phyloP scores from a whole-genome alignment of 352 stramenopile species.

The Phytopythium litorale region DNA sequence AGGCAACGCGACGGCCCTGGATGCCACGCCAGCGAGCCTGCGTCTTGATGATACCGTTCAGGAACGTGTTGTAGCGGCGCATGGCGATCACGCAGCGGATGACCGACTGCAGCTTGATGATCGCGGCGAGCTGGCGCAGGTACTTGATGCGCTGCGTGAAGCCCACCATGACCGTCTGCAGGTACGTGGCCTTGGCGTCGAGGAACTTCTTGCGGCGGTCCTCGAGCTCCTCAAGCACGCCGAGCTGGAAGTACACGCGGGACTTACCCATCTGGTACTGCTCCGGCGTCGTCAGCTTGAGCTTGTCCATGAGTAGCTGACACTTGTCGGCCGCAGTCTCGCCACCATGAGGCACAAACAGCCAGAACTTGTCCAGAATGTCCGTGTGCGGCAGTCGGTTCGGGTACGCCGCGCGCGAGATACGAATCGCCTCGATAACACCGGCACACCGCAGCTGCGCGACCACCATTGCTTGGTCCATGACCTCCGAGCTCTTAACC shows the following conservation, averaged over 20 bases:
- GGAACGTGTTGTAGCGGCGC: conserved; percentile 82
- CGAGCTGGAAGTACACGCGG: conserved; percentile 86
- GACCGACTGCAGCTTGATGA: conserved; percentile 84
- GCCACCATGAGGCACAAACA: conserved; percentile 68
- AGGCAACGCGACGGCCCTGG: conserved; percentile 55
- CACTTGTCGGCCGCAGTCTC: conserved; percentile 61
- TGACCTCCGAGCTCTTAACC: conserved; percentile 81
- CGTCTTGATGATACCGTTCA: conserved; percentile 48
- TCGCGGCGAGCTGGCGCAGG: conserved; percentile 63
- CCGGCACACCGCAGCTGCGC: conserved; percentile 97
- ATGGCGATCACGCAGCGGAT: conserved; percentile 80
- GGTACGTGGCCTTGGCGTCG: conserved; percentile 70
- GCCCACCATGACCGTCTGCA: conserved; percentile 78
- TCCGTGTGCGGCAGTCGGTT: conserved; percentile 93
- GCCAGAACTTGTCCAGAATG: conserved; percentile 78
- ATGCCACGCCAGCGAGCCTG: conserved; percentile 76
- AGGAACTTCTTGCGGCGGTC: conserved; percentile 84
- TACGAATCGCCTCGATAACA: conserved; percentile 98
- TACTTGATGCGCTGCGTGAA: conserved; percentile 79
- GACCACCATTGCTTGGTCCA: conserved; percentile 92
- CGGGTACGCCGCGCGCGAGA: conserved; percentile 96
- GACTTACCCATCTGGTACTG: conserved; percentile 87
- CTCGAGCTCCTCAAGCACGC: conserved; percentile 82
- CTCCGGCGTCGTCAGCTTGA: conserved; percentile 62
- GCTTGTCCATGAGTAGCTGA: conserved; percentile 74